Percentiles rank a stretch among this genome's conserved stretches.
Evolutionary conservation across 192 early-diverging fungal species (phyloP).

Genomic region (Pilobolus umbonatus): DNA sequence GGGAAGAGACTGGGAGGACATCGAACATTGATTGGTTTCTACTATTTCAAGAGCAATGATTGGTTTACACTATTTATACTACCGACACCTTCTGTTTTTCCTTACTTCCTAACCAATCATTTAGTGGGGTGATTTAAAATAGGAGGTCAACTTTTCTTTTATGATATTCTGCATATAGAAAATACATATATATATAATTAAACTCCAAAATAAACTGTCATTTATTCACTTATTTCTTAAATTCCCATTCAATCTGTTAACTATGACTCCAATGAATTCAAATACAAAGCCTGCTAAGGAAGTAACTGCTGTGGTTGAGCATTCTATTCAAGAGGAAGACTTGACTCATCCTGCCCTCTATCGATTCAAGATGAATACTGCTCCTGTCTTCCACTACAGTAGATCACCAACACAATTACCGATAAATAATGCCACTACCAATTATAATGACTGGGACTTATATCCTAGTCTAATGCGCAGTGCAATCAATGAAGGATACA

Average conservation of each 20-base stretch:
- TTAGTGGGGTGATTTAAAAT: neutral
- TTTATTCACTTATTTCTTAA: too few species aligned
- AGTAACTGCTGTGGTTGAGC: conserved; percentile 4
- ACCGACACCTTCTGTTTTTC: neutral
- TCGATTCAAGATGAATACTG: neutral
- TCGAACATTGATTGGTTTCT: conserved; percentile 40
- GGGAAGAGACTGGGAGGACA: conserved; percentile 82
- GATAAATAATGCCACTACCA: neutral
- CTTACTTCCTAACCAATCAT: neutral
- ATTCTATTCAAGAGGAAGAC: conserved; percentile 6
- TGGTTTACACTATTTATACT: too few species aligned
- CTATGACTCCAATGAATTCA: too few species aligned
- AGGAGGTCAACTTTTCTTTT: too few species aligned
- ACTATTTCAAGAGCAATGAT: too few species aligned
- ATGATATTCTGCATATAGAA: too few species aligned
- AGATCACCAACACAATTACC: too few species aligned
- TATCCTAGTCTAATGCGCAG: conserved; percentile 15
- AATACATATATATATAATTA: too few species aligned
- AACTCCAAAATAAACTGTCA: neutral
- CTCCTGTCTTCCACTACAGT: neutral
- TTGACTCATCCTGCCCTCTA: conserved; percentile 8
- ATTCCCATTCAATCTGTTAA: too few species aligned
- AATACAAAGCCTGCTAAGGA: neutral
- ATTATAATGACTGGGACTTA: conserved; percentile 7
- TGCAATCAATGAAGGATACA: conserved; percentile 3